These are phyloP conservation scores for Chionographis japonica DNA, from an alignment of 106 monocot species.

Conservation along the genomic window DNA sequence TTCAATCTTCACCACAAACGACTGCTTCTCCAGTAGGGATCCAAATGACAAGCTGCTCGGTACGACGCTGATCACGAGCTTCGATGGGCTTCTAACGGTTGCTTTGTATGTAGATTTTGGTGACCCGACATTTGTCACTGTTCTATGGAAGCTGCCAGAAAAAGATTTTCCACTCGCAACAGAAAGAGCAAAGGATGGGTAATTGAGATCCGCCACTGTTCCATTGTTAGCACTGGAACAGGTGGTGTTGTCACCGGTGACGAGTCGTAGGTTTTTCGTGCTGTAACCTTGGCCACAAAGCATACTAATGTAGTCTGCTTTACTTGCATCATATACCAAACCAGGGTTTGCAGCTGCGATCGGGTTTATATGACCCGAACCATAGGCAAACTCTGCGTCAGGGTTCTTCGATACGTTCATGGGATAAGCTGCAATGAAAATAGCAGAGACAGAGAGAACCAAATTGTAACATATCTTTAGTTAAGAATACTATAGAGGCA, in stretches of 20 bases:
- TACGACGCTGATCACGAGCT: neutral
- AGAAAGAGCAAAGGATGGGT: constrained; percentile 16
- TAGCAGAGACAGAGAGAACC: no score
- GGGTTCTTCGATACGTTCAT: constrained; percentile 5
- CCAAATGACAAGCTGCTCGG: neutral
- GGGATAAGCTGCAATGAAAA: neutral
- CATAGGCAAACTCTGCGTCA: constrained; percentile 19
- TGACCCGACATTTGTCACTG: constrained; percentile 20
- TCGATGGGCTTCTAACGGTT: neutral
- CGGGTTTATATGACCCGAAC: constrained; percentile 20
- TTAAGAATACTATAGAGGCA: no score
- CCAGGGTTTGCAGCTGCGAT: constrained; percentile 10
- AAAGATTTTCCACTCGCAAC: neutral
- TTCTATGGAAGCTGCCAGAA: constrained; percentile 6
- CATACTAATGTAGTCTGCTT: constrained; percentile 13
- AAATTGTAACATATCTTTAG: no score
- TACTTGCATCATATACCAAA: constrained; percentile 14
- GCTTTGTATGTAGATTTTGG: constrained; percentile 11
- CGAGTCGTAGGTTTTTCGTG: neutral
- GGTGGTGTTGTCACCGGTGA: constrained; percentile 18
- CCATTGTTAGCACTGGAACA: constrained; percentile 4
- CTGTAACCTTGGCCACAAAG: constrained; percentile 19
- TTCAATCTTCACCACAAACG: neutral
- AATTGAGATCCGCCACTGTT: constrained; percentile 13
- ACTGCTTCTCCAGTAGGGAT: constrained; percentile 1